Evolutionary conservation across 805 yeast species (phyloP).

Genomic region (Candida coquimbonensis): DNA sequence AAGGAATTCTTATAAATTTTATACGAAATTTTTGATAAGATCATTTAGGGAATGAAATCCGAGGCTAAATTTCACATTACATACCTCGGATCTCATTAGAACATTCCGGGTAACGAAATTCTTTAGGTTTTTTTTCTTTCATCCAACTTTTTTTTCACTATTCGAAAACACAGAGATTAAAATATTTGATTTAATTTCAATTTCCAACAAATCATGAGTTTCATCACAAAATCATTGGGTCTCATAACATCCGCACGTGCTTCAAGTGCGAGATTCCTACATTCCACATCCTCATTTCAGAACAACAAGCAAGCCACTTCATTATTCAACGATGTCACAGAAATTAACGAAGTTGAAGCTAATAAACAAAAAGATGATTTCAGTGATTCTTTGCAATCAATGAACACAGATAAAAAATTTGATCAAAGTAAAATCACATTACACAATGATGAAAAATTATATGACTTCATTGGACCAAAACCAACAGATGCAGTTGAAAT

Average conservation of each 20-base stretch:
- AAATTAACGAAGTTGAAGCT: slow-evolving; percentile 10
- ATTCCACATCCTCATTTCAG: neutral
- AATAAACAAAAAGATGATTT: slow-evolving; percentile 15
- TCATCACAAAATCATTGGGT: slow-evolving; percentile 1
- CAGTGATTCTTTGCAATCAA: slow-evolving; percentile 20
- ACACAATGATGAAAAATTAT: slow-evolving; percentile 31
- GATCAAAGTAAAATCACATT: slow-evolving; percentile 24
- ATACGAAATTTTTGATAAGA: too few relatives aligned
- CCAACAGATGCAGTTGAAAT: slow-evolving; percentile 50
- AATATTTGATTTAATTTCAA: too few relatives aligned
- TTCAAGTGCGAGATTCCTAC: neutral
- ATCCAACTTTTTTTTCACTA: too few relatives aligned
- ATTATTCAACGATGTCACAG: slow-evolving; percentile 20
- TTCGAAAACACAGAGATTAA: too few relatives aligned
- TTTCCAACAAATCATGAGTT: neutral
- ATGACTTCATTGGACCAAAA: slow-evolving; percentile 41
- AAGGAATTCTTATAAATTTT: too few relatives aligned
- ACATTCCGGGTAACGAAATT: too few relatives aligned
- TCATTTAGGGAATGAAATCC: too few relatives aligned
- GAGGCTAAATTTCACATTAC: too few relatives aligned
- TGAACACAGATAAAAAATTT: slow-evolving; percentile 17
- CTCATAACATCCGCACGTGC: slow-evolving; percentile 1
- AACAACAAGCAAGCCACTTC: slow-evolving; percentile 9
- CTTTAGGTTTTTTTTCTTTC: too few relatives aligned
- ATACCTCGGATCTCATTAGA: too few relatives aligned